Evolutionary conservation across 208 protist genomes (phyloP).

Genomic region (Leptomonas pyrrhocoris): DNA sequence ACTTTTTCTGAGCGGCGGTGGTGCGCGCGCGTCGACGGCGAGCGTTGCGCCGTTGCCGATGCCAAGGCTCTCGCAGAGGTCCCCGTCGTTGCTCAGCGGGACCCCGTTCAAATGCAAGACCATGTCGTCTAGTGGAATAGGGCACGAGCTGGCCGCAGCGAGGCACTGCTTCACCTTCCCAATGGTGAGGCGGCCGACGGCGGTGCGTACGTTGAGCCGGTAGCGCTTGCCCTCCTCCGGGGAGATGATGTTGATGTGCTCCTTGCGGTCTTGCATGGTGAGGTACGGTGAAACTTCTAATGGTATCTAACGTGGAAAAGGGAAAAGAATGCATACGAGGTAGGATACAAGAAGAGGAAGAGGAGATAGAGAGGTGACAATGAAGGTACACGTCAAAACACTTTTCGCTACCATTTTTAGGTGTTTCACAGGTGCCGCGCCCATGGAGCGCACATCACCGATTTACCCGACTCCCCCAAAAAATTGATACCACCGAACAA

Average conservation of each 20-base stretch:
- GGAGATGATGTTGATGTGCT: conserved; percentile 61
- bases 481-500: too few relatives aligned
- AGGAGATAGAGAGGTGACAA: not conserved
- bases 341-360: not conserved
- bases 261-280: conserved; percentile 20
- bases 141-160: conserved; percentile 49
- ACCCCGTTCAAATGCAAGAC: conserved; percentile 64
- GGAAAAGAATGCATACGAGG: too few relatives aligned
- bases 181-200: conserved; percentile 55
- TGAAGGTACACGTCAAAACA: too few relatives aligned
- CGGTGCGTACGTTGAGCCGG: conserved; percentile 53
- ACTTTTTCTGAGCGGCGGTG: not conserved
- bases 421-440: too few relatives aligned
- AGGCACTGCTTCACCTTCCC: conserved; percentile 78
- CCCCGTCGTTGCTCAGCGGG: conserved; percentile 42
- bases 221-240: conserved; percentile 64
- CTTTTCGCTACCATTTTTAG: too few relatives aligned
- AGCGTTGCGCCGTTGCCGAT: conserved; percentile 65
- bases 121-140: conserved; percentile 48
- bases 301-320: too few relatives aligned
- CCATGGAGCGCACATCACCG: too few relatives aligned
- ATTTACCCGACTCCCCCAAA: too few relatives aligned
- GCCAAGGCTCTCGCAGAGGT: conserved; percentile 57
- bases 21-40: conserved; percentile 38
- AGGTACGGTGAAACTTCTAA: too few relatives aligned